These are phyloP conservation scores for Penicillium sumatraense DNA, from an alignment of 2,329 filamentous ascomycete species.

Conservation along the genomic window DNA sequence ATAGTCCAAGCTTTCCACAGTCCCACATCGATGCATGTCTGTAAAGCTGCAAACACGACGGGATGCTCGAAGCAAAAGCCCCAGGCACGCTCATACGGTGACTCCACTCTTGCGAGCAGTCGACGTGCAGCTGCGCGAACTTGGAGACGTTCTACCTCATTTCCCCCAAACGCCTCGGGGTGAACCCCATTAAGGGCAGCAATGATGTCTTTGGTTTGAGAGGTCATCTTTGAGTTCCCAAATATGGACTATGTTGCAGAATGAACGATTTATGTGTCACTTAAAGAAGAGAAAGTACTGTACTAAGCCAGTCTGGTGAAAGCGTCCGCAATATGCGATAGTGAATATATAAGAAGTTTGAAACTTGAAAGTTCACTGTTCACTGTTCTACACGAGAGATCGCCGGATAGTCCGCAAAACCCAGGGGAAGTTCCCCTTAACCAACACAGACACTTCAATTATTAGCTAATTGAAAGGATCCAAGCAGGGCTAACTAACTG, in stretches of 20 bases:
- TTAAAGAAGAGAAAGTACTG: neutral
- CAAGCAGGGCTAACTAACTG: neutral
- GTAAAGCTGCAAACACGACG: conserved; percentile 34
- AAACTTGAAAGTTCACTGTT: too few species aligned
- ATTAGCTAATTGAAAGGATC: neutral
- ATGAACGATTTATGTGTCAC: conserved; percentile 1
- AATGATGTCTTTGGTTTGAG: conserved; percentile 21
- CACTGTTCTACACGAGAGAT: neutral
- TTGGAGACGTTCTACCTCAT: conserved; percentile 29
- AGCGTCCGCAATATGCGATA: conserved; percentile 1
- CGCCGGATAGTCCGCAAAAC: neutral
- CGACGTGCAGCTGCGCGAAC: conserved; percentile 34
- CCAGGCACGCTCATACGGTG: conserved; percentile 39
- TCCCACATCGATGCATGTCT: conserved; percentile 36
- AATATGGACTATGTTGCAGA: neutral
- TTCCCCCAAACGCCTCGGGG: conserved; percentile 16
- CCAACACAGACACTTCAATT: neutral
- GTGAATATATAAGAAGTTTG: too few species aligned
- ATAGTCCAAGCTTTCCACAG: conserved; percentile 37
- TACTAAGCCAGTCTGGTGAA: conserved; percentile 5
- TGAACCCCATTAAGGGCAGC: conserved; percentile 24
- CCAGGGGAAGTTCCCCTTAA: neutral
- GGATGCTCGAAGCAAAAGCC: conserved; percentile 37
- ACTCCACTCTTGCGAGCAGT: conserved; percentile 36
- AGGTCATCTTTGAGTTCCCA: conserved; percentile 11